These are phyloP conservation scores for Thelonectria olida DNA, from an alignment of 2,329 filamentous ascomycete genomes.

Conservation along the genomic window DNA sequence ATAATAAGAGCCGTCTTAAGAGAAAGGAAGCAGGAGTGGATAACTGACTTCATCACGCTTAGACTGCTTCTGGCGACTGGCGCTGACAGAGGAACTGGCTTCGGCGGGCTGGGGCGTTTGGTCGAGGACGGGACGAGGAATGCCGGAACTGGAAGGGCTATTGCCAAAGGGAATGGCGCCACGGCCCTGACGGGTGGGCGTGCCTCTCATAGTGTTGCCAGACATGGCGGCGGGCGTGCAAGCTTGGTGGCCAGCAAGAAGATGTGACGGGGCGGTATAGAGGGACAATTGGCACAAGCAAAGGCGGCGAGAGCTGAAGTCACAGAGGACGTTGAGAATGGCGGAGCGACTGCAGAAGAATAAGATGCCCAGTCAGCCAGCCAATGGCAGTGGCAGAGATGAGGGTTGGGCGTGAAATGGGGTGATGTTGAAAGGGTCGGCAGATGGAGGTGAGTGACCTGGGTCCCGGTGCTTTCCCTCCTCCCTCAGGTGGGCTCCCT, in stretches of 20 bases:
- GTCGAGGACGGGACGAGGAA: conserved; percentile 78
- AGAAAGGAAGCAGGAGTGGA: conserved; percentile 3
- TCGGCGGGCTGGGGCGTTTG: conserved; percentile 61
- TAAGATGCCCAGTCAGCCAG: conserved; percentile 25
- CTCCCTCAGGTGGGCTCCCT: background rate
- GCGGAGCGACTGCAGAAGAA: conserved; percentile 24
- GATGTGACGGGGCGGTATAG: conserved; percentile 23
- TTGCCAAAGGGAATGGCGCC: conserved; percentile 68
- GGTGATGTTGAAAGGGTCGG: conserved; percentile 33
- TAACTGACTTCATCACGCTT: conserved; percentile 94
- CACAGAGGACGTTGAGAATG: conserved; percentile 19
- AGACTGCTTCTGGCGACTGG: conserved; percentile 93
- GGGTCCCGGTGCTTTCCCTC: background rate
- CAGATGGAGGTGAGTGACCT: conserved; percentile 21
- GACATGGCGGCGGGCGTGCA: conserved; percentile 55
- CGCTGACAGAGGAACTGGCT: conserved; percentile 78
- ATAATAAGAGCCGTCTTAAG: background rate
- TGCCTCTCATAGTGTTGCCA: conserved; percentile 73
- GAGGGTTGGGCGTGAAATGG: conserved; percentile 37
- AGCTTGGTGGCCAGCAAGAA: conserved; percentile 29
- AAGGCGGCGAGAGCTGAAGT: conserved; percentile 21
- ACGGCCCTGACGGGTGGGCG: conserved; percentile 71
- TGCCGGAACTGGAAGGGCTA: conserved; percentile 70
- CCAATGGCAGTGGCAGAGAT: conserved; percentile 41
- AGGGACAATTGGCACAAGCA: conserved; percentile 31